These are phyloP conservation scores for Hibiscus syriacus DNA, from an alignment of 345 rosid genomes.

Conservation along the genomic window DNA sequence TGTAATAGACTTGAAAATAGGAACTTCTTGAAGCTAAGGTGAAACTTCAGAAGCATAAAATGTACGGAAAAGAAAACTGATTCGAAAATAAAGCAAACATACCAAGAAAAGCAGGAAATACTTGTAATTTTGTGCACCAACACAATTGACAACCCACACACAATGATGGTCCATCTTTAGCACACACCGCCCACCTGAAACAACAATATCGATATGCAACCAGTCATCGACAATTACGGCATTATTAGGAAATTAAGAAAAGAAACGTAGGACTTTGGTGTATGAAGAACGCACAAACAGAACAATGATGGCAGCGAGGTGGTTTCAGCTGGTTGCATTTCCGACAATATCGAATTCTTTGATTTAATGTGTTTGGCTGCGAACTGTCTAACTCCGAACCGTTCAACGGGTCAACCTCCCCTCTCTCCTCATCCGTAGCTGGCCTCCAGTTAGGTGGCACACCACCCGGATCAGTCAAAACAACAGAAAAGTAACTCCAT, in stretches of 20 bases:
- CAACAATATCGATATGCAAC: constrained; percentile 14
- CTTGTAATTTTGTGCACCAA: constrained; percentile 90
- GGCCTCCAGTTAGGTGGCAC: no score
- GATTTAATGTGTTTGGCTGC: no score
- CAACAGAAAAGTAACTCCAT: no score
- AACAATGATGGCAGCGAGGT: no score
- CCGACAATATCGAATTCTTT: no score
- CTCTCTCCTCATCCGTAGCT: no score
- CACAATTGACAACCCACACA: constrained; percentile 99
- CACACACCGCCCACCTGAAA: constrained; percentile 82
- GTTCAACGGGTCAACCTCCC: no score
- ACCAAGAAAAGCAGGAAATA: constrained; percentile 95
- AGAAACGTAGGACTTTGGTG: neutral
- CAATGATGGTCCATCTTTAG: constrained; percentile 99
- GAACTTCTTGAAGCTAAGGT: neutral
- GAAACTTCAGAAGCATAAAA: neutral
- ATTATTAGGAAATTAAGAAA: neutral
- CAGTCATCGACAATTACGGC: constrained; percentile 7
- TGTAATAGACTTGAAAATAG: neutral
- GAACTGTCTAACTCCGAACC: no score
- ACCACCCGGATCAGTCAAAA: no score
- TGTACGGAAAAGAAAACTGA: neutral
- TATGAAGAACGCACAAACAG: no score
- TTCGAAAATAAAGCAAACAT: constrained; percentile 22
- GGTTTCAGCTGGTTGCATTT: no score